Conservation (phyloP, 352 stramenopile species). For the Blastocystis sp. region DNA sequence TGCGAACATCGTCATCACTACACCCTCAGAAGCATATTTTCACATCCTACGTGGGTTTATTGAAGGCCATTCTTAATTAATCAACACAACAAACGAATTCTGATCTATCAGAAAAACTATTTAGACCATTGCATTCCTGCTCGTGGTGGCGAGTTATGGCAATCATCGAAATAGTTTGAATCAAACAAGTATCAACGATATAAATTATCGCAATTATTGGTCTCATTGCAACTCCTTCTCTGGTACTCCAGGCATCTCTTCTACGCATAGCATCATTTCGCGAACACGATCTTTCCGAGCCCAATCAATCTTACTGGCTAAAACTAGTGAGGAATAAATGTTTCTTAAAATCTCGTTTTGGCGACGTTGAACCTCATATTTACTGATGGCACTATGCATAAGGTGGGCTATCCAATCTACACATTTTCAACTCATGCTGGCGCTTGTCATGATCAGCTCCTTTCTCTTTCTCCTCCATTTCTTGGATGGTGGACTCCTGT, state of each 20-base stretch:
- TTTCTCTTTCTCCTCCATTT: neutral
- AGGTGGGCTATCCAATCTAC: neutral
- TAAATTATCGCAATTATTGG: neutral
- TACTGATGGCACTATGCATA: neutral
- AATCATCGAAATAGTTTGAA: conserved; percentile 36
- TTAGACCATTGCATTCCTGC: neutral
- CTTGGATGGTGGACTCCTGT: neutral
- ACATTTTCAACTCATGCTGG: neutral
- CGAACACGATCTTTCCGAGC: neutral
- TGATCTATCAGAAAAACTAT: neutral
- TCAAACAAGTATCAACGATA: neutral
- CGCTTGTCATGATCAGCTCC: neutral
- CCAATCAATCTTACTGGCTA: conserved; percentile 20
- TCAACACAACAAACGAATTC: conserved; percentile 51
- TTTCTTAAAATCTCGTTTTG: conserved; percentile 10
- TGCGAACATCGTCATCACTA: conserved; percentile 60
- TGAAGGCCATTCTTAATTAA: conserved; percentile 56
- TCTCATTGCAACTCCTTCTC: neutral
- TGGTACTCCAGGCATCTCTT: conserved; percentile 30
- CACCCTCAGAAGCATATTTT: neutral
- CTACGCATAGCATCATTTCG: conserved; percentile 5
- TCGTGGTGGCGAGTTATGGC: conserved; percentile 5
- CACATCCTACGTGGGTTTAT: conserved; percentile 39
- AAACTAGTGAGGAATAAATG: conserved; percentile 26
- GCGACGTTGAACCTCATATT: neutral